These are phyloP conservation scores for Vigna reflexopilosa DNA, from an alignment of 306 rosid species.

Conservation along the genomic window DNA sequence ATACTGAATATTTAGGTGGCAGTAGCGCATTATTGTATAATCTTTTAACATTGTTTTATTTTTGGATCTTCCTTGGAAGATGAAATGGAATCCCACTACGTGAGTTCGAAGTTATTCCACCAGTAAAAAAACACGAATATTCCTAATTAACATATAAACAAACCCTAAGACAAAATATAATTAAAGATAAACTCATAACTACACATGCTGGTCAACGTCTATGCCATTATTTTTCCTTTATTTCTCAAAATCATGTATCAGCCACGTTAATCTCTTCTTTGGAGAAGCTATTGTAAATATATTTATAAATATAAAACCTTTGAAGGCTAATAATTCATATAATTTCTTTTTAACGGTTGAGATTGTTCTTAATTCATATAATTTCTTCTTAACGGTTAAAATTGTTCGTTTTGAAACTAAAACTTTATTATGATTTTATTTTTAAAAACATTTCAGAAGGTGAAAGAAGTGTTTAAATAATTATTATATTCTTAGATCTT, in stretches of 20 bases:
- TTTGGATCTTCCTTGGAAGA: not conserved
- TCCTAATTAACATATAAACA: not conserved
- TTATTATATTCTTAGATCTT: too few relatives aligned
- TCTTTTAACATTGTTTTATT: too few relatives aligned
- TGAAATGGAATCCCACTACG: not conserved
- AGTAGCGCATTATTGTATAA: too few relatives aligned
- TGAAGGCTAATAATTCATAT: too few relatives aligned
- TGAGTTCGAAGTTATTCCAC: not conserved
- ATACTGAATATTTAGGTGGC: not conserved
- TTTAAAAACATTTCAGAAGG: too few relatives aligned
- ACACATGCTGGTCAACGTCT: not conserved
- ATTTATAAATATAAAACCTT: too few relatives aligned
- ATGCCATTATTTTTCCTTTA: not conserved
- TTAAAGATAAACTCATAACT: not conserved
- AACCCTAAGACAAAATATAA: not conserved
- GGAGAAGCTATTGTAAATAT: not conserved
- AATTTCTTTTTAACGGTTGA: too few relatives aligned
- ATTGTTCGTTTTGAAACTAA: too few relatives aligned
- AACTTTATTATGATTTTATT: too few relatives aligned
- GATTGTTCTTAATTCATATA: too few relatives aligned
- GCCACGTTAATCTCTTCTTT: not conserved
- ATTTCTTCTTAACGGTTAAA: too few relatives aligned
- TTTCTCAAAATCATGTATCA: constrained; percentile 15
- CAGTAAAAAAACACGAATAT: not conserved
- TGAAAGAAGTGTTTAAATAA: too few relatives aligned